Base-by-base conservation (phyloP, 345 rosid genomes). In the Hibiscus mutabilis region DNA sequence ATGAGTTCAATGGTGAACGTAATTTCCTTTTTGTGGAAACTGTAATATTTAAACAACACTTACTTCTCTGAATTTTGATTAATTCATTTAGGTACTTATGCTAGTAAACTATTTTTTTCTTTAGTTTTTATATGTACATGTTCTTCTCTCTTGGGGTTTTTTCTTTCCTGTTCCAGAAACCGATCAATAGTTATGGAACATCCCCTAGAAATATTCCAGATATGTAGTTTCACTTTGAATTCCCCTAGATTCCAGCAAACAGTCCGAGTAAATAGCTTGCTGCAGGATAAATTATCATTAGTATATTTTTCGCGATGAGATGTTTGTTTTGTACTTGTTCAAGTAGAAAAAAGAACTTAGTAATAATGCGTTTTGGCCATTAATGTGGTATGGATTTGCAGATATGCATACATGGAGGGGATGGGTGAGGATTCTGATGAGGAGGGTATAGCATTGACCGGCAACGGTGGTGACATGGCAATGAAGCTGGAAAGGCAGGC, bases 391-490 rank as follows among this genome's bases (percentile, higher is more conserved):
- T 16, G 19, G 16, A 52, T 15, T 35, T 68, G 77, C 56, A 93
- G 98, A 78, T 91, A 91, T 73, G 88, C 96, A 15, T 93, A 91
- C 81, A 81, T 79, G 53, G 98, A 86, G 58, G 97, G 86, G 77
- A 78, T 74, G 53, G 91, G 84, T 24, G 91, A 90, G 25, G 94
- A 92, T 46, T 76, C 86, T 12, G 89, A 84, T 4, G 98, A 88
- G 78, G 96, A 92, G 78, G 98, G 94, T 69, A 72, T 92, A 47
- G 77, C 90, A 2, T 74, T 92, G 80, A 87, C 94, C 1, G 58
- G 88, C 74, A 69, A 82, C 6, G 80, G 63, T 3, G 89, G 69
- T 64, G 89, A 84, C 31, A 27, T 70, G 55, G 75, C 72, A 5
- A 71, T 63, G 12, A 86, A 68, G 80, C 77, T 79, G 69, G 93